Conservation (phyloP, 192 early-diverging fungal genomes). For the Coemansia sp. region DNA sequence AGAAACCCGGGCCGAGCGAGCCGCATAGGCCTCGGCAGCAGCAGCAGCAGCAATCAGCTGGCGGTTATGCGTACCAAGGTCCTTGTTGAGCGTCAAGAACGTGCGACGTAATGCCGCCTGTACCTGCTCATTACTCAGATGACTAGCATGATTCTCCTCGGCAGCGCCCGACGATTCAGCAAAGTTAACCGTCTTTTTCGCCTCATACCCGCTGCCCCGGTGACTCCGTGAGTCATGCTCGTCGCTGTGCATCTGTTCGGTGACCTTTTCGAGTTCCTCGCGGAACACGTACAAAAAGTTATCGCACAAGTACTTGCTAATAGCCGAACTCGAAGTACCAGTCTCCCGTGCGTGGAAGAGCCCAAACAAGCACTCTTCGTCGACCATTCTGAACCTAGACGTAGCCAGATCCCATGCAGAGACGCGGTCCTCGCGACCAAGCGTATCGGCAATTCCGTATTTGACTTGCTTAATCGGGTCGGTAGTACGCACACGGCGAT, state of each 20-base stretch:
- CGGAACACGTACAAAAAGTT: conserved; percentile 67
- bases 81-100: conserved; percentile 82
- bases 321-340: conserved; percentile 55
- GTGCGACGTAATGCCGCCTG: conserved; percentile 76
- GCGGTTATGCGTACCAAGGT: conserved; percentile 65
- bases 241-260: conserved; percentile 44
- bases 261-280: conserved; percentile 73
- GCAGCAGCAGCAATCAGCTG: conserved; percentile 49
- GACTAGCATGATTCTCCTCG: conserved; percentile 25
- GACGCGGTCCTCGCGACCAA: conserved; percentile 70
- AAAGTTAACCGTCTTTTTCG: conserved; percentile 52
- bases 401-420: conserved; percentile 86
- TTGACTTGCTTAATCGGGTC: conserved; percentile 81
- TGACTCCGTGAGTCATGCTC: conserved; percentile 18
- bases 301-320: conserved; percentile 72
- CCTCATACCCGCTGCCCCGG: conserved; percentile 8
- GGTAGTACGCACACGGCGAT: conserved; percentile 83
- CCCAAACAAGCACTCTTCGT: conserved; percentile 89
- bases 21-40: conserved; percentile 42
- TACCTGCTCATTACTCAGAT: conserved; percentile 41
- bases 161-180: conserved; percentile 13
- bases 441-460: conserved; percentile 86
- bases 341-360: conserved; percentile 77
- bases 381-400: conserved; percentile 79
- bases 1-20: conserved; percentile 33